Evolutionary conservation across 768 basidiomycete species (phyloP).

Genomic region (Rubroboletus satanas): DNA sequence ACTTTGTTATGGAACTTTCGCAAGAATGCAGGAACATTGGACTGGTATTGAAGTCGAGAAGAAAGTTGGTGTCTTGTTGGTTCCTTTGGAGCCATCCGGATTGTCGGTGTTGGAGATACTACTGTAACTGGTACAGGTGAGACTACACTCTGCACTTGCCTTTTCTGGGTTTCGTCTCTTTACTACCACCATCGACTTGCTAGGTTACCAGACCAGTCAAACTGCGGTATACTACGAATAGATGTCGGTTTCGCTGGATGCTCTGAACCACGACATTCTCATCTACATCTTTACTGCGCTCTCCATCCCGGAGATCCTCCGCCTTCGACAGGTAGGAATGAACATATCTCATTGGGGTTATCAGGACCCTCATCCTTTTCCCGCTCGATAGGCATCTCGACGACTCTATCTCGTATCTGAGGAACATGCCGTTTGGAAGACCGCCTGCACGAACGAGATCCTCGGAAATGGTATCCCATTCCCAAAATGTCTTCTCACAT

Average conservation of each 20-base stretch:
- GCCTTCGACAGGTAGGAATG: conserved; percentile 39
- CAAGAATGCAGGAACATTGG: conserved; percentile 60
- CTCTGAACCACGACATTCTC: conserved; percentile 38
- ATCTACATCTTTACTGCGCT: conserved; percentile 35
- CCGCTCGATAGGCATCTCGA: conserved; percentile 43
- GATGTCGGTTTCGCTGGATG: conserved; percentile 21
- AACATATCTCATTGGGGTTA: neutral
- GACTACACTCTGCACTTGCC: conserved; percentile 10
- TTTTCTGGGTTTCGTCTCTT: conserved; percentile 11
- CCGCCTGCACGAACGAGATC: conserved; percentile 44
- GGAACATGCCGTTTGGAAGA: conserved; percentile 55
- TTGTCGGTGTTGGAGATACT: neutral
- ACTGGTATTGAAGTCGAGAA: conserved; percentile 61
- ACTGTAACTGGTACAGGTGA: neutral
- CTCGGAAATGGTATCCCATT: conserved; percentile 50
- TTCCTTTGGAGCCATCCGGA: conserved; percentile 47
- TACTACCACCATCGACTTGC: neutral
- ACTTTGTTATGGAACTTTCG: conserved; percentile 61
- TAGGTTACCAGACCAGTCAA: neutral
- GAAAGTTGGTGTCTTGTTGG: conserved; percentile 71
- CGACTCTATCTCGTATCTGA: conserved; percentile 42
- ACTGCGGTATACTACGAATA: neutral
- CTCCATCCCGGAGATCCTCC: conserved; percentile 40
- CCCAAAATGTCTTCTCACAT: conserved; percentile 33
- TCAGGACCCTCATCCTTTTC: neutral